phyloP scores from a whole-genome alignment of 108 stramenopile genomes.

The Skeletonema marinoi region DNA sequence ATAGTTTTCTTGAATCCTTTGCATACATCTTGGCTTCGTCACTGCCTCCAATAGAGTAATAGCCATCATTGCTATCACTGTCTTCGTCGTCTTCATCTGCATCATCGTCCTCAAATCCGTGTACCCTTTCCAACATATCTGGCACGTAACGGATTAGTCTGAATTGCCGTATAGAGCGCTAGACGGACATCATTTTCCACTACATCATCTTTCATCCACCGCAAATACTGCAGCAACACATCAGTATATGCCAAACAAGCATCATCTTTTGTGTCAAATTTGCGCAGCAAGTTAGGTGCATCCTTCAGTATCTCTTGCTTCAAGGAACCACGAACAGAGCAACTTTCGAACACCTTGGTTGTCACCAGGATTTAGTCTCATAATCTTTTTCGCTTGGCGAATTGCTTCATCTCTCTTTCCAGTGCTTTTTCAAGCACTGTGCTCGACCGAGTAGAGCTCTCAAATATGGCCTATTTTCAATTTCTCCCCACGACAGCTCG shows the following conservation, averaged over 20 bases:
- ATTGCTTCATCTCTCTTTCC: conserved; percentile 14
- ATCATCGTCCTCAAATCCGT: conserved; percentile 3
- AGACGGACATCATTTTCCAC: conserved; percentile 21
- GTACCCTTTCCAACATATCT: conserved; percentile 1
- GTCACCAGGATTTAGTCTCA: background rate
- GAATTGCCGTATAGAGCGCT: conserved; percentile 17
- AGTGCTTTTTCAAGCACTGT: background rate
- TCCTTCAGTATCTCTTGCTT: conserved; percentile 12
- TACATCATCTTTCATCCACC: conserved; percentile 25
- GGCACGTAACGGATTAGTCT: conserved; percentile 23
- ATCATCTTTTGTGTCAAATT: background rate
- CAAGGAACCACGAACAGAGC: conserved; percentile 15
- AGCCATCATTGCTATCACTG: background rate
- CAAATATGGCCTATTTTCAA: conserved; percentile 15
- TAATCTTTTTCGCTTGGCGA: conserved; percentile 3
- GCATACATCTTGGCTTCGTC: conserved; percentile 22
- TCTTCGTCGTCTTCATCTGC: background rate
- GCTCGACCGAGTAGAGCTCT: conserved; percentile 1
- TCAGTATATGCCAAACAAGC: conserved; percentile 24
- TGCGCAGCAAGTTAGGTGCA: conserved; percentile 16
- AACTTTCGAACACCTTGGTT: conserved; percentile 1
- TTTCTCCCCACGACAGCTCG: background rate
- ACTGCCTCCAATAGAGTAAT: conserved; percentile 10
- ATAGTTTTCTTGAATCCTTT: conserved; percentile 5
- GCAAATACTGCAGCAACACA: conserved; percentile 28